These are phyloP conservation scores for Melastoma malabathricum DNA, from an alignment of 345 rosid species.

Conservation along the genomic window DNA sequence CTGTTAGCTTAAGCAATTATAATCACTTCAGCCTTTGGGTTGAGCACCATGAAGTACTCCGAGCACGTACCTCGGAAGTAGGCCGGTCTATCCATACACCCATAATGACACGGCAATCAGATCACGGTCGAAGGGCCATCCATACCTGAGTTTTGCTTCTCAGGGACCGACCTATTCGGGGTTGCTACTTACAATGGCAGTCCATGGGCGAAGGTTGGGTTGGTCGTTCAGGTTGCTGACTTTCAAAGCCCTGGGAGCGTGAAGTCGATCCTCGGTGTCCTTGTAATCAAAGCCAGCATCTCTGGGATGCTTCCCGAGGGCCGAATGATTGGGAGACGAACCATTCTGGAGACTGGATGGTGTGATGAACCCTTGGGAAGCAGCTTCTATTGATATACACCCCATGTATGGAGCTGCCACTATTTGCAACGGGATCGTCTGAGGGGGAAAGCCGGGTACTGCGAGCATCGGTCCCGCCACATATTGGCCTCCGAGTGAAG, in stretches of 20 bases:
- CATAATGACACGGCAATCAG: too few species aligned
- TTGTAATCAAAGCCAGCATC: slow-evolving; percentile 36
- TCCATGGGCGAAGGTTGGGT: slow-evolving; percentile 36
- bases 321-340: slow-evolving; percentile 36
- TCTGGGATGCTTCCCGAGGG: slow-evolving; percentile 62
- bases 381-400: slow-evolving; percentile 26
- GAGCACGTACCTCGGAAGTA: too few species aligned
- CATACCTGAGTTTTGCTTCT: neutral
- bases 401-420: slow-evolving; percentile 45
- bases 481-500: slow-evolving; percentile 14
- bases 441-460: slow-evolving; percentile 30
- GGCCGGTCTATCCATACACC: too few species aligned
- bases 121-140: slow-evolving; percentile 1
- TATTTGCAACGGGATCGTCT: slow-evolving; percentile 40
- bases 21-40: too few species aligned
- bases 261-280: slow-evolving; percentile 20
- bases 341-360: slow-evolving; percentile 19
- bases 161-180: slow-evolving; percentile 5
- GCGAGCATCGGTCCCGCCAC: slow-evolving; percentile 22
- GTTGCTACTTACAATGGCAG: slow-evolving; percentile 25
- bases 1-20: too few species aligned
- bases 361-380: slow-evolving; percentile 23
- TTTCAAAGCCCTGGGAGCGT: too few species aligned
- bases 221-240: slow-evolving; percentile 30
- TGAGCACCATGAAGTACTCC: too few species aligned